These are phyloP conservation scores for Colletotrichum cuscutae DNA, from an alignment of 2,329 filamentous ascomycete species.

Conservation along the genomic window DNA sequence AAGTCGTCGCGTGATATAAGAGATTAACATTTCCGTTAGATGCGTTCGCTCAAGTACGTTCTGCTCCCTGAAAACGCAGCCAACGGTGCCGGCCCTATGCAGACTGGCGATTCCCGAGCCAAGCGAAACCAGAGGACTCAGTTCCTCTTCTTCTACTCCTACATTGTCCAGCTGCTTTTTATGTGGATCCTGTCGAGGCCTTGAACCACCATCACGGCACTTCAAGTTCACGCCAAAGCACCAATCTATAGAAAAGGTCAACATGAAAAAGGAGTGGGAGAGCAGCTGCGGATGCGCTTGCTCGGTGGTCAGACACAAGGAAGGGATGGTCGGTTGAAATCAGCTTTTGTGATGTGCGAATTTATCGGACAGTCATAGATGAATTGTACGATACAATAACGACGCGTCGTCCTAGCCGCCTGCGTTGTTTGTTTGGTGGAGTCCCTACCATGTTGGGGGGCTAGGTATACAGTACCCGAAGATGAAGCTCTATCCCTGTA, in stretches of 20 bases:
- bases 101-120: conserved; percentile 76
- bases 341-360: neutral
- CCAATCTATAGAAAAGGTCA: neutral
- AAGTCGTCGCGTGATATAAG: neutral
- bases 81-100: conserved; percentile 72
- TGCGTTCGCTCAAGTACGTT: conserved; percentile 95
- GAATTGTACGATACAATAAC: conserved; percentile 26
- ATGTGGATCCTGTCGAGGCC: conserved; percentile 80
- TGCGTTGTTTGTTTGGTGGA: neutral
- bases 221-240: neutral
- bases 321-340: neutral
- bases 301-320: conserved; percentile 4
- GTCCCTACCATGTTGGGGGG: neutral
- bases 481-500: conserved; percentile 19
- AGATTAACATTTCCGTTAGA: conserved; percentile 58
- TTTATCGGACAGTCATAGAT: neutral
- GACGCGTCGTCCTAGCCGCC: conserved; percentile 7
- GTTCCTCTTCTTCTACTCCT: conserved; percentile 94
- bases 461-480: neutral
- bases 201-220: conserved; percentile 38
- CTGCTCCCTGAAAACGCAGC: conserved; percentile 84
- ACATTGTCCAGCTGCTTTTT: conserved; percentile 91
- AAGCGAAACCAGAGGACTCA: conserved; percentile 90
- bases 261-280: neutral
- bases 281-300: neutral